Conservation (phyloP, 2,329 filamentous ascomycete genomes). For the Aspergillus amoenus region DNA sequence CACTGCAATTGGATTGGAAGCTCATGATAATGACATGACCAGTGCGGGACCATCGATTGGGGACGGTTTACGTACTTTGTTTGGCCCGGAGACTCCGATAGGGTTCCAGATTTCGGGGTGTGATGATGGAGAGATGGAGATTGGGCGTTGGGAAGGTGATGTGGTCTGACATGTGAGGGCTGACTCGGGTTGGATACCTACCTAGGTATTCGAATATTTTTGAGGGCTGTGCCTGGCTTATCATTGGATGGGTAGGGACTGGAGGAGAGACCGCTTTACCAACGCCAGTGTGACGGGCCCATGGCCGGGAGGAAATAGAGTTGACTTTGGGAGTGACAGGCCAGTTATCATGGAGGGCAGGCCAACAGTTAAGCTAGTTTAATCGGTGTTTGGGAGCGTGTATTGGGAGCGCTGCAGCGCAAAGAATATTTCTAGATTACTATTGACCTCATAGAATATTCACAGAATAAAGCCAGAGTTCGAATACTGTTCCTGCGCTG, state of each 20-base stretch:
- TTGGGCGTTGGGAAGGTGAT: background rate
- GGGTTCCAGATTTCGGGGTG: background rate
- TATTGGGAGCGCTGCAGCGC: background rate
- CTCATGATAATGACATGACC: background rate
- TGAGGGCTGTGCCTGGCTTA: no score
- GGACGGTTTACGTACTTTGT: background rate
- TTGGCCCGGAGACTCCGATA: constrained; percentile 5
- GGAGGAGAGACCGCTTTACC: background rate
- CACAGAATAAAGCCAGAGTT: constrained; percentile 8
- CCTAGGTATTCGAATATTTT: background rate
- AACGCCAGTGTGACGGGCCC: background rate
- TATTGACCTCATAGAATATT: constrained; percentile 4
- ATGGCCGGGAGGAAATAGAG: background rate
- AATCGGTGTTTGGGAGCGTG: background rate
- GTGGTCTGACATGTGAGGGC: background rate
- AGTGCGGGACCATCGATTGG: constrained; percentile 2
- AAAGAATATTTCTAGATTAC: constrained; percentile 9
- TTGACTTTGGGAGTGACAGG: background rate
- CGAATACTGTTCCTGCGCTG: constrained; percentile 9
- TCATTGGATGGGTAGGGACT: background rate
- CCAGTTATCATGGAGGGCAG: background rate
- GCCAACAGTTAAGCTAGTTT: background rate
- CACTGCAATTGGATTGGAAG: background rate
- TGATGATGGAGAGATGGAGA: background rate
- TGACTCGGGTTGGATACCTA: background rate